Percentiles rank a stretch among this genome's conserved stretches.
Conservation (phyloP, 257 asterid genomes). For the Cynanchum wilfordii region DNA sequence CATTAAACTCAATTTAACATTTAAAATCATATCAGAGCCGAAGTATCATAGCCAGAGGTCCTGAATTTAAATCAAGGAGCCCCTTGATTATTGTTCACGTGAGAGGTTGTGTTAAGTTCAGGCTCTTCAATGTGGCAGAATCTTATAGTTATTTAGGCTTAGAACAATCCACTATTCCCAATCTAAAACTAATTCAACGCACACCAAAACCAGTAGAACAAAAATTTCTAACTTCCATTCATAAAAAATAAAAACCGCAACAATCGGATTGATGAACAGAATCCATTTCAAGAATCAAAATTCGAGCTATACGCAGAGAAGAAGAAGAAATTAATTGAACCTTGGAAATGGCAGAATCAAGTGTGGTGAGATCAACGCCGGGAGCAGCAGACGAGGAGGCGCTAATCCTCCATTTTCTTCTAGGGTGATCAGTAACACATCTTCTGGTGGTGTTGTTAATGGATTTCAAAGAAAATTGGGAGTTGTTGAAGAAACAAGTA, state of each 20-base stretch:
- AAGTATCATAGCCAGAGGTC: too few species aligned
- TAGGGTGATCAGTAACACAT: constrained; percentile 16
- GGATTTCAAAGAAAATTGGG: constrained; percentile 6
- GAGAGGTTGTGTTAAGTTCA: too few species aligned
- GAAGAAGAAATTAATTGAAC: constrained; percentile 22
- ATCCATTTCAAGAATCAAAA: neutral
- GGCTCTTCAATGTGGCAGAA: neutral
- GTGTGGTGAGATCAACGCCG: constrained; percentile 52
- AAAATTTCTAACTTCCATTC: neutral
- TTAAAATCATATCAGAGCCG: too few species aligned
- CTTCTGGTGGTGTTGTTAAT: constrained; percentile 1
- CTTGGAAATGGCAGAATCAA: constrained; percentile 67
- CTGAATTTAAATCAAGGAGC: too few species aligned
- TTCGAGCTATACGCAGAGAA: neutral
- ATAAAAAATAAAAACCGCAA: neutral
- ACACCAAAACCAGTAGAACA: neutral
- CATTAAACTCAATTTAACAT: too few species aligned
- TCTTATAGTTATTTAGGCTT: neutral
- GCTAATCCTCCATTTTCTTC: constrained; percentile 20
- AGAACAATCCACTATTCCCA: neutral
- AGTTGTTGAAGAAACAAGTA: constrained; percentile 28
- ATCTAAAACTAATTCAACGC: neutral
- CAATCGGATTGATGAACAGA: too few species aligned
- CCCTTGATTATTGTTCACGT: too few species aligned
- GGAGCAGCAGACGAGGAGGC: constrained; percentile 77